Percentiles rank a stretch among this genome's conserved stretches.
Evolutionary conservation across 192 early-diverging fungal genomes (phyloP).

Genomic region (Podila horticola): DNA sequence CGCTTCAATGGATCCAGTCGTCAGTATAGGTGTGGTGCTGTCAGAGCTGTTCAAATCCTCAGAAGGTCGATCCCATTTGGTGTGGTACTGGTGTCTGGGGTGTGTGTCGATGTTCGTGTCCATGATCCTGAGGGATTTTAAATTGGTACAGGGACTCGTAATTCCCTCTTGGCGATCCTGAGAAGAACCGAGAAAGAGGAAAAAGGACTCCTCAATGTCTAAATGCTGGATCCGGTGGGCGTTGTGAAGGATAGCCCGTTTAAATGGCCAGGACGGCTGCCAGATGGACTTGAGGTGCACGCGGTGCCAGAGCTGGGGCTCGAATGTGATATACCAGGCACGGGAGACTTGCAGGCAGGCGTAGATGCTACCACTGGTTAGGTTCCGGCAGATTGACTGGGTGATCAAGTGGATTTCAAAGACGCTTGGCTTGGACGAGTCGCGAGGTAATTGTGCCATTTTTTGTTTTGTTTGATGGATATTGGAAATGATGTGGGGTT

Average conservation of each 20-base stretch:
- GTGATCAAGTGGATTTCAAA: constrained; percentile 8
- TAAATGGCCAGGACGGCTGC: background rate
- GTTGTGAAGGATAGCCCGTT: background rate
- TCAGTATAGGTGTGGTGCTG: too few relatives aligned
- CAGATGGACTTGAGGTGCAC: background rate
- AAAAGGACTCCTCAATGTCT: too few relatives aligned
- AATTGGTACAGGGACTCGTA: too few relatives aligned
- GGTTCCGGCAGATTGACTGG: background rate
- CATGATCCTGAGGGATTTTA: too few relatives aligned
- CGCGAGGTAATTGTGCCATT: background rate
- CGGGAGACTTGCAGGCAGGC: constrained; percentile 10
- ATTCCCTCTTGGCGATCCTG: too few relatives aligned
- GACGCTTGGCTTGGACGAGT: background rate
- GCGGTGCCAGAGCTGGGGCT: background rate
- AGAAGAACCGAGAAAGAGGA: too few relatives aligned
- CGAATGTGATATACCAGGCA: constrained; percentile 6
- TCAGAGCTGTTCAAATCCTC: too few relatives aligned
- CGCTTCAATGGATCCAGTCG: too few relatives aligned
- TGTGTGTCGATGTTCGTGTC: too few relatives aligned
- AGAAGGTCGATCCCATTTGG: too few relatives aligned
- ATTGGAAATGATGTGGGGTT: too few relatives aligned
- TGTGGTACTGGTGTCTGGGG: too few relatives aligned
- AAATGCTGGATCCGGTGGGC: background rate
- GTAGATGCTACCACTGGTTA: background rate
- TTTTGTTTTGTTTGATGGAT: background rate